phyloP scores from a whole-genome alignment of 768 basidiomycete genomes.

The Boletus eberwhitei region DNA sequence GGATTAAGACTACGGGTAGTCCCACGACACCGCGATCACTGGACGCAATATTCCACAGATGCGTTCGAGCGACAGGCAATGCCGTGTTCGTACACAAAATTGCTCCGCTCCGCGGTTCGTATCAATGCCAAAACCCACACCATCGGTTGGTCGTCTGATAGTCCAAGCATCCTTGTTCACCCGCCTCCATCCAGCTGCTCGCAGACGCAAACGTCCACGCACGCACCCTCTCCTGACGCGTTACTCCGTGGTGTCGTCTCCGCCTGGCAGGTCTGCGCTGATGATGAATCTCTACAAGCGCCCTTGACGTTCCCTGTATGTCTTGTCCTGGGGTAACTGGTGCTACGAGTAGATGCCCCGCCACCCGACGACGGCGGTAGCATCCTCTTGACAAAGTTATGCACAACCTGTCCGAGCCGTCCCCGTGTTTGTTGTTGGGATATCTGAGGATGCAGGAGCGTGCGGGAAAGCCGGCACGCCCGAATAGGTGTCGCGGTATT shows the following conservation, averaged over 20 bases:
- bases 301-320: background rate
- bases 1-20: background rate
- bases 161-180: constrained; percentile 2
- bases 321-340: background rate
- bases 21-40: background rate
- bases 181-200: constrained; percentile 3
- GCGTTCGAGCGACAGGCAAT: too few relatives aligned
- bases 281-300: background rate
- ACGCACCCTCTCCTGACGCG: constrained; percentile 10
- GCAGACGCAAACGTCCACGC: constrained; percentile 22
- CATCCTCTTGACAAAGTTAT: constrained; percentile 21
- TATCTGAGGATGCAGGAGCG: background rate
- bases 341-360: background rate
- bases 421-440: constrained; percentile 4
- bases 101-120: background rate
- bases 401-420: constrained; percentile 22
- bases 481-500: background rate
- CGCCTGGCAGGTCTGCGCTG: background rate
- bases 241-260: constrained; percentile 18
- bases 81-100: too few relatives aligned
- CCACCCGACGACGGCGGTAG: constrained; percentile 10
- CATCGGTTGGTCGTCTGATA: constrained; percentile 13
- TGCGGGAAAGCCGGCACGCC: background rate
- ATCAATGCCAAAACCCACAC: constrained; percentile 22
- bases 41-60: background rate